Percentiles rank a stretch among this genome's conserved stretches.
phyloP scores from a whole-genome alignment of 495 filamentous ascomycete species.

The Friedmanniomyces simplex region DNA sequence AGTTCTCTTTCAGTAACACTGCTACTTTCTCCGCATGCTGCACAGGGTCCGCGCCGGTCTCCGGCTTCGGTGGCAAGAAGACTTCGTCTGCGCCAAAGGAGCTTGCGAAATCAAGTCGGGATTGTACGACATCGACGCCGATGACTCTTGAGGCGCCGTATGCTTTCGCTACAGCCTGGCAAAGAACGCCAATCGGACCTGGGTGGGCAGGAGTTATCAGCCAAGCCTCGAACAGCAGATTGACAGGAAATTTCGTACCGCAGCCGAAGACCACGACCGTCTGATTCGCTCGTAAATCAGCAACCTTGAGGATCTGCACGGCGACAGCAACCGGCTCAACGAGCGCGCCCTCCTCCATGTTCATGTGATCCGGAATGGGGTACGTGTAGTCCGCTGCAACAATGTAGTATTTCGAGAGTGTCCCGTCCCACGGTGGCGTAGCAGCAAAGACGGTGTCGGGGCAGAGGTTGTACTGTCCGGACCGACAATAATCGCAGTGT shows the following conservation, averaged over 20 bases:
- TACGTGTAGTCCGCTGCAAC: constrained; percentile 15
- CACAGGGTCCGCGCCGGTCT: not conserved
- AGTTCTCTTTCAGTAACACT: not conserved
- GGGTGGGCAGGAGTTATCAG: too few relatives aligned
- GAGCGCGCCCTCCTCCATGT: constrained; percentile 17
- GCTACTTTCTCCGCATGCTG: constrained; percentile 10
- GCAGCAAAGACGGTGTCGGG: constrained; percentile 20
- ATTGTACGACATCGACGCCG: constrained; percentile 12
- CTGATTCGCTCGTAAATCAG: not conserved
- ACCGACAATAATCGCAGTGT: constrained; percentile 18
- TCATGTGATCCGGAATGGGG: constrained; percentile 14
- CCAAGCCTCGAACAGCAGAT: not conserved
- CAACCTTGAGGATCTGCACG: constrained; percentile 13
- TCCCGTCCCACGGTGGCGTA: constrained; percentile 19
- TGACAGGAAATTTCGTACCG: not conserved
- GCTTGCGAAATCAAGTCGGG: constrained; percentile 15
- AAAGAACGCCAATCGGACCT: constrained; percentile 18
- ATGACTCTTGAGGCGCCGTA: constrained; percentile 16
- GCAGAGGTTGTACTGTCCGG: constrained; percentile 25
- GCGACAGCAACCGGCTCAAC: constrained; percentile 18
- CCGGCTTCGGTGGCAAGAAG: constrained; percentile 42
- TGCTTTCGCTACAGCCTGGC: constrained; percentile 15
- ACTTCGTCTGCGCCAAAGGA: constrained; percentile 34
- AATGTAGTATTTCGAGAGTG: constrained; percentile 17
- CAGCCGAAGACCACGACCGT: constrained; percentile 20